phyloP scores from a whole-genome alignment of 352 stramenopile species.

The Vaucheria bursata region DNA sequence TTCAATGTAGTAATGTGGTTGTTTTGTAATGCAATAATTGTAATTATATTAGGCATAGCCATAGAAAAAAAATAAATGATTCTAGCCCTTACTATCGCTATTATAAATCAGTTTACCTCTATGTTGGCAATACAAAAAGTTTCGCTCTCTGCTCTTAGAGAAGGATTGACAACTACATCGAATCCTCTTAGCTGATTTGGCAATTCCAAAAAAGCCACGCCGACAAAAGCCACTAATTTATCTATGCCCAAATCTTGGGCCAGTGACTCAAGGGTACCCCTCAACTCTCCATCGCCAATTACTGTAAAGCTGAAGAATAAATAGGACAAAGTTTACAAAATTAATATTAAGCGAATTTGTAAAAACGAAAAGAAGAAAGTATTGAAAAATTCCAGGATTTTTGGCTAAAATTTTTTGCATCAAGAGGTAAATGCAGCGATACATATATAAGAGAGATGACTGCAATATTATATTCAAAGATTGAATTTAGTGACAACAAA shows the following conservation, averaged over 20 bases:
- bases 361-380: no score
- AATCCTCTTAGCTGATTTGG: conserved; percentile 18
- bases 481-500: no score
- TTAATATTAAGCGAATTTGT: no score
- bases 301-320: not conserved
- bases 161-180: conserved; percentile 52
- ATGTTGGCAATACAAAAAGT: conserved; percentile 57
- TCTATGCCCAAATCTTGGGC: not conserved
- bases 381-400: no score
- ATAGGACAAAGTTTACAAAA: not conserved
- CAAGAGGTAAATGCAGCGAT: no score
- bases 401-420: no score
- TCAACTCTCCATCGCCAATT: not conserved
- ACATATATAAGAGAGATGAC: no score
- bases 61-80: not conserved
- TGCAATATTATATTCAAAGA: no score
- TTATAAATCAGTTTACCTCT: no score
- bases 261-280: not conserved
- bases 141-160: conserved; percentile 41
- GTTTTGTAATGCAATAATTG: not conserved
- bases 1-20: not conserved
- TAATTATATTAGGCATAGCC: not conserved
- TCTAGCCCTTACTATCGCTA: no score
- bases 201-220: not conserved
- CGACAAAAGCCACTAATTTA: not conserved